phyloP scores from a whole-genome alignment of 169 alveolate genomes.

The Theileria orientalis region DNA sequence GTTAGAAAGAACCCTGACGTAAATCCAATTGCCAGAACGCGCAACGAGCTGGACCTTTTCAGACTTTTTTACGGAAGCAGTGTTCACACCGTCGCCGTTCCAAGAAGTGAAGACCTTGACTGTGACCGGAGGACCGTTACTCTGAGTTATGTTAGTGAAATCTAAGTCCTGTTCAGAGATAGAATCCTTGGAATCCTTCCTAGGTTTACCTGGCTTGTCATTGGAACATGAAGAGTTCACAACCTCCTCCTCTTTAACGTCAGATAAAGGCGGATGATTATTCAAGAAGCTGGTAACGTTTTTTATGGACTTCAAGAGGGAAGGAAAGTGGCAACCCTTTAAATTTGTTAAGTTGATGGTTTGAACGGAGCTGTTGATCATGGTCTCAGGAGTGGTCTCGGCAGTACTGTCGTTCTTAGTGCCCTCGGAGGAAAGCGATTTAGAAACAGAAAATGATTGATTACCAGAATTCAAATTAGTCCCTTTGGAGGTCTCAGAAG shows the following conservation, averaged over 20 bases:
- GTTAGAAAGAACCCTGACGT: slow-evolving; percentile 30
- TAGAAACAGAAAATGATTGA: neutral
- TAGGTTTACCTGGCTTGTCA: neutral
- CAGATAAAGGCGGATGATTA: slow-evolving; percentile 9
- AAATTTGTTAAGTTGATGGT: neutral
- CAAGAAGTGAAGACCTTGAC: slow-evolving; percentile 38
- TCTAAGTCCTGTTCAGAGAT: slow-evolving; percentile 22
- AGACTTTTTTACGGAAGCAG: slow-evolving; percentile 40
- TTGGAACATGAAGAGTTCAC: too few relatives aligned
- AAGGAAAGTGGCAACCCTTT: neutral
- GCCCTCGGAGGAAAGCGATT: neutral
- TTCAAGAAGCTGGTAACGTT: slow-evolving; percentile 14
- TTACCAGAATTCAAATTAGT: neutral
- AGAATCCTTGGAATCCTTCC: neutral
- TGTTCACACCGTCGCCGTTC: slow-evolving; percentile 35
- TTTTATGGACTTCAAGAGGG: slow-evolving; percentile 1
- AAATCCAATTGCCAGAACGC: slow-evolving; percentile 52
- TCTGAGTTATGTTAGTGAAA: slow-evolving; percentile 7
- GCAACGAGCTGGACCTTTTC: slow-evolving; percentile 62
- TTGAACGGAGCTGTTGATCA: neutral
- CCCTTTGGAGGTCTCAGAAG: neutral
- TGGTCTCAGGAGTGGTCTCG: slow-evolving; percentile 13
- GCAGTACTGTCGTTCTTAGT: slow-evolving; percentile 5
- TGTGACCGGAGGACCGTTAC: slow-evolving; percentile 28
- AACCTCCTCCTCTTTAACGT: neutral